These are phyloP conservation scores for Coriaria nepalensis DNA, from an alignment of 306 rosid species.

Conservation along the genomic window DNA sequence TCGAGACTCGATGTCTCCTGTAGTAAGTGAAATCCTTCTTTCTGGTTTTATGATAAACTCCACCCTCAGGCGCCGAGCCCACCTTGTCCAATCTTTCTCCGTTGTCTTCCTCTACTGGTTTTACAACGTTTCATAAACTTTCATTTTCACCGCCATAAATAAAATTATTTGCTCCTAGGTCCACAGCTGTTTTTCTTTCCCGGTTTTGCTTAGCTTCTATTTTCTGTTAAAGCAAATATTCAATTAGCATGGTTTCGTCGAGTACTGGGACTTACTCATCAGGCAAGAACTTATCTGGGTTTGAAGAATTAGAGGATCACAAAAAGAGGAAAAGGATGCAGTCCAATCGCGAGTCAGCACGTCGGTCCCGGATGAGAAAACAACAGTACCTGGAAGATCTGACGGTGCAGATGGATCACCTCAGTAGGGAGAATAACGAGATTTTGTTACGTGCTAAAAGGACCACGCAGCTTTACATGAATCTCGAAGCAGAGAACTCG, in stretches of 20 bases:
- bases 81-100: constrained; percentile 80
- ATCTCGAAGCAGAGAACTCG: constrained; percentile 58
- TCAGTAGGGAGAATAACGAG: constrained; percentile 40
- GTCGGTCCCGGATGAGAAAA: constrained; percentile 61
- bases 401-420: constrained; percentile 22
- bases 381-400: constrained; percentile 58
- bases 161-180: neutral
- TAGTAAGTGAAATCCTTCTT: constrained; percentile 56
- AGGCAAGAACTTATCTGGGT: constrained; percentile 16
- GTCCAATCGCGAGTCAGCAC: constrained; percentile 75
- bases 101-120: constrained; percentile 96
- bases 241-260: constrained; percentile 41
- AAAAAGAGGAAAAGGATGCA: constrained; percentile 83
- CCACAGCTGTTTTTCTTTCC: neutral
- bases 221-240: constrained; percentile 8
- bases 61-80: constrained; percentile 57
- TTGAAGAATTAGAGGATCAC: constrained; percentile 43
- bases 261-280: constrained; percentile 4
- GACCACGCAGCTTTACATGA: constrained; percentile 32
- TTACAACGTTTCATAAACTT: constrained; percentile 52
- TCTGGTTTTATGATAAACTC: constrained; percentile 58
- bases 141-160: neutral
- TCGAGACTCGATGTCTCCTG: constrained; percentile 39
- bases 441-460: constrained; percentile 29
- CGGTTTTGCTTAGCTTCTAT: neutral